phyloP scores from a whole-genome alignment of 2,329 filamentous ascomycete genomes.

The Lecanosticta acicola region DNA sequence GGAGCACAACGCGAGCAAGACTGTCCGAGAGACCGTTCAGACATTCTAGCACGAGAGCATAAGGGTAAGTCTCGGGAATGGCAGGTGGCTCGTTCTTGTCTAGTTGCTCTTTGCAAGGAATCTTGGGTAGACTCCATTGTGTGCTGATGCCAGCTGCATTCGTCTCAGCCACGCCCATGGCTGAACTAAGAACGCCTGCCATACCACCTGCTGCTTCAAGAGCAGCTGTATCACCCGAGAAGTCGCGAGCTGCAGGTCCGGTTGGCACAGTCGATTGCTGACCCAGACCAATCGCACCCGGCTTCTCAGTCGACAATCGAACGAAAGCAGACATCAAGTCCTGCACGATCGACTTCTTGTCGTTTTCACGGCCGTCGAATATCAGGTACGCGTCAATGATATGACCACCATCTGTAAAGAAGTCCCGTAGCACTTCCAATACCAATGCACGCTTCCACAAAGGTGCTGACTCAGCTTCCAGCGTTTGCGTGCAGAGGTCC shows the following conservation, averaged over 20 bases:
- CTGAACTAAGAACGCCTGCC: conserved; percentile 75
- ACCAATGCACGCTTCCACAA: conserved; percentile 84
- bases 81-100: conserved; percentile 81
- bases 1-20: conserved; percentile 86
- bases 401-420: conserved; percentile 75
- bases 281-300: conserved; percentile 78
- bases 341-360: conserved; percentile 72
- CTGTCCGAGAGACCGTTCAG: conserved; percentile 88
- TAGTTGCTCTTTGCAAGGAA: conserved; percentile 86
- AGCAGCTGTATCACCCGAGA: conserved; percentile 73
- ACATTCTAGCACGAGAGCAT: conserved; percentile 80
- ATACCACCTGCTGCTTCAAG: conserved; percentile 76
- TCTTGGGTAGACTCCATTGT: conserved; percentile 83
- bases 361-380: conserved; percentile 68
- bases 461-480: conserved; percentile 74
- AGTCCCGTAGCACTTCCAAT: conserved; percentile 81
- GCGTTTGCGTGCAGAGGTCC: conserved; percentile 72
- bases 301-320: conserved; percentile 86
- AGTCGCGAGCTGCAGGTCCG: conserved; percentile 51
- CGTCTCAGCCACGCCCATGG: conserved; percentile 59
- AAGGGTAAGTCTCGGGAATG: conserved; percentile 89
- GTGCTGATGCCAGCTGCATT: conserved; percentile 72
- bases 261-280: conserved; percentile 80
- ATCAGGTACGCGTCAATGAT: conserved; percentile 73
- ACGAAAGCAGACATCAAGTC: conserved; percentile 84